phyloP scores from a whole-genome alignment of 2,329 filamentous ascomycete genomes.

The Fusarium sp. region DNA sequence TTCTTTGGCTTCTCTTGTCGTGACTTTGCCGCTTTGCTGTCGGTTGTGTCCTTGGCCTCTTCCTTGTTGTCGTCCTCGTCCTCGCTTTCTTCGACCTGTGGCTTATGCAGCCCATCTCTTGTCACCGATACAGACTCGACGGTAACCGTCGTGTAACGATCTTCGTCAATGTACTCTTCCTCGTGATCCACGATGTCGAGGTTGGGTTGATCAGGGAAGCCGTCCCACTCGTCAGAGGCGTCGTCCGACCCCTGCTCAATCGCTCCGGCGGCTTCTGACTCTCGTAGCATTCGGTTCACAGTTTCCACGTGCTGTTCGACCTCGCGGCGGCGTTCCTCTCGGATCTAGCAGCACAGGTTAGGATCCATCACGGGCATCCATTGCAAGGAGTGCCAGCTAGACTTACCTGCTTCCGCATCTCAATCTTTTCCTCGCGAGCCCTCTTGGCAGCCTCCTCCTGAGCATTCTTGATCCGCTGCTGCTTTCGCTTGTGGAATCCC shows the following conservation, averaged over 20 bases:
- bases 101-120: slow-evolving; percentile 76
- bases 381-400: neutral
- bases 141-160: slow-evolving; percentile 94
- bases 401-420: slow-evolving; percentile 78
- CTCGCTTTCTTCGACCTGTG: slow-evolving; percentile 53
- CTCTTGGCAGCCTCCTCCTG: slow-evolving; percentile 83
- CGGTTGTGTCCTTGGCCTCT: slow-evolving; percentile 41
- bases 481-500: slow-evolving; percentile 96
- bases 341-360: slow-evolving; percentile 67
- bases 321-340: slow-evolving; percentile 84
- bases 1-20: slow-evolving; percentile 69
- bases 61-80: slow-evolving; percentile 51
- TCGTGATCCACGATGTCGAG: slow-evolving; percentile 77
- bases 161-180: slow-evolving; percentile 96
- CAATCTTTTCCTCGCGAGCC: slow-evolving; percentile 81
- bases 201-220: slow-evolving; percentile 66
- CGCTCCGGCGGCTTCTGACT: slow-evolving; percentile 62
- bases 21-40: slow-evolving; percentile 42
- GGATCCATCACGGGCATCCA: slow-evolving; percentile 5
- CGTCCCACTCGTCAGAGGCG: slow-evolving; percentile 71
- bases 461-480: slow-evolving; percentile 85
- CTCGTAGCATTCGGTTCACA: slow-evolving; percentile 77
- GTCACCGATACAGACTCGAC: slow-evolving; percentile 89
- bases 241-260: slow-evolving; percentile 55
- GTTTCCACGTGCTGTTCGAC: slow-evolving; percentile 84